phyloP scores from a whole-genome alignment of 306 rosid species.

The Trifolium fragiferum region DNA sequence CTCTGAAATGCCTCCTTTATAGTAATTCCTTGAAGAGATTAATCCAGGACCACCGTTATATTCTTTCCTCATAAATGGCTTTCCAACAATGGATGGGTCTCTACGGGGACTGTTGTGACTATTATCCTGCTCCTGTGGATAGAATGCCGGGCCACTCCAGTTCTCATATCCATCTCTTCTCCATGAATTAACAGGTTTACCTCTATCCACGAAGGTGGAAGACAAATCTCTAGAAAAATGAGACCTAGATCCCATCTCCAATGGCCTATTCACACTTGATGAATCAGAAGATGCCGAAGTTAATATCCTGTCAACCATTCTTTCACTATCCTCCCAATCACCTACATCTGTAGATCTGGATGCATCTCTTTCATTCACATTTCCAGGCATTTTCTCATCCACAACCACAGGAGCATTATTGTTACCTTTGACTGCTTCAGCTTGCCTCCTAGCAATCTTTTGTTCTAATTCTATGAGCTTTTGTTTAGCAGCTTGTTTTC shows the following conservation, averaged over 20 bases:
- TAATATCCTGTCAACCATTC: conserved; percentile 85
- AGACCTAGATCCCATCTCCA: conserved; percentile 70
- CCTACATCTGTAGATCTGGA: conserved; percentile 61
- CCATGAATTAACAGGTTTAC: conserved; percentile 76
- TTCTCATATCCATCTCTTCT: conserved; percentile 77
- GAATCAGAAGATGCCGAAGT: conserved; percentile 89
- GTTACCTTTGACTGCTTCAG: conserved; percentile 58
- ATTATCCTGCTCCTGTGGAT: conserved; percentile 65
- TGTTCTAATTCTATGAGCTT: conserved; percentile 93
- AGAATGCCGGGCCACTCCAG: conserved; percentile 64
- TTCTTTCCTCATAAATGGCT: conserved; percentile 71
- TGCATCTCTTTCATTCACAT: conserved; percentile 62
- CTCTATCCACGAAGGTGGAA: conserved; percentile 65
- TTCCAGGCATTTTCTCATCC: conserved; percentile 58
- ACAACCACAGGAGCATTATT: conserved; percentile 46
- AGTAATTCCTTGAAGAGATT: conserved; percentile 58
- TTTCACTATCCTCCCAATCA: conserved; percentile 96
- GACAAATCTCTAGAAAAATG: conserved; percentile 66
- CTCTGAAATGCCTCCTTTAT: conserved; percentile 65
- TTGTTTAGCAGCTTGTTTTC: conserved; percentile 91
- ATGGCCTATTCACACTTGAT: conserved; percentile 66
- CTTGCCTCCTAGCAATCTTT: conserved; percentile 83
- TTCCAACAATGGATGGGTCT: conserved; percentile 67
- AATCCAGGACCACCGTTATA: conserved; percentile 63
- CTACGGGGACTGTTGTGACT: conserved; percentile 58